phyloP scores from a whole-genome alignment of 1,284 basidiomycete species.

The Tilletia indica region DNA sequence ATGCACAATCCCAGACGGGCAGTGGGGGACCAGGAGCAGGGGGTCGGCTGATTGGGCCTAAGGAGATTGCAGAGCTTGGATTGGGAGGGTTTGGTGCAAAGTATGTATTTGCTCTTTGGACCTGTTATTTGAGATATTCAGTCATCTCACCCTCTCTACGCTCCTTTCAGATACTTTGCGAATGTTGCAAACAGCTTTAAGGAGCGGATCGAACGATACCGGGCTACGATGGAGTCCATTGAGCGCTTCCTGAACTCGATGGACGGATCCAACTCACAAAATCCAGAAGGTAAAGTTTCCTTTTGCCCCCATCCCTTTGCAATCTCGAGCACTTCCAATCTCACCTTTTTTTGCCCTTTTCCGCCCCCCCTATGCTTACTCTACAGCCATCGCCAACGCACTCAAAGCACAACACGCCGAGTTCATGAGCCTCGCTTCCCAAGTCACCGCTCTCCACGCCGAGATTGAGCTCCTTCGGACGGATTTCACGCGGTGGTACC shows the following conservation, averaged over 20 bases:
- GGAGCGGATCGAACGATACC: slow-evolving; percentile 44
- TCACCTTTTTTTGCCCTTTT: background rate
- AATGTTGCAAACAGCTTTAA: slow-evolving; percentile 37
- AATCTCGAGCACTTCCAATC: slow-evolving; percentile 8
- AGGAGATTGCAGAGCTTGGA: slow-evolving; percentile 4
- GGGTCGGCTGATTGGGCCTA: background rate
- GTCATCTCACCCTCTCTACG: slow-evolving; percentile 26
- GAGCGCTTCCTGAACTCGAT: slow-evolving; percentile 44
- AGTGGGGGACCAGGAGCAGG: background rate
- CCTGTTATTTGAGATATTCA: slow-evolving; percentile 36
- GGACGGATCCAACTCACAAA: slow-evolving; percentile 37
- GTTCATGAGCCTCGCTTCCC: slow-evolving; percentile 52
- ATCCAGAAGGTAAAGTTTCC: slow-evolving; percentile 31
- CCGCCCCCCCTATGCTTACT: background rate
- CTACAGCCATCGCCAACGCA: slow-evolving; percentile 39
- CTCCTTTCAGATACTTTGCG: slow-evolving; percentile 35
- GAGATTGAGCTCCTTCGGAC: slow-evolving; percentile 51
- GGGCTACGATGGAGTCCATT: slow-evolving; percentile 47
- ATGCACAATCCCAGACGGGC: background rate
- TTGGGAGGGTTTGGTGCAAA: slow-evolving; percentile 10
- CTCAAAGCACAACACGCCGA: slow-evolving; percentile 49
- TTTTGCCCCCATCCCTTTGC: background rate
- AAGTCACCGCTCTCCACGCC: slow-evolving; percentile 47
- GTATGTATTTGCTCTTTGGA: background rate
- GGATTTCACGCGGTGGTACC: slow-evolving; percentile 53